Evolutionary conservation across 441 rosid genomes (phyloP).

Genomic region (Syzygium syzygioides): DNA sequence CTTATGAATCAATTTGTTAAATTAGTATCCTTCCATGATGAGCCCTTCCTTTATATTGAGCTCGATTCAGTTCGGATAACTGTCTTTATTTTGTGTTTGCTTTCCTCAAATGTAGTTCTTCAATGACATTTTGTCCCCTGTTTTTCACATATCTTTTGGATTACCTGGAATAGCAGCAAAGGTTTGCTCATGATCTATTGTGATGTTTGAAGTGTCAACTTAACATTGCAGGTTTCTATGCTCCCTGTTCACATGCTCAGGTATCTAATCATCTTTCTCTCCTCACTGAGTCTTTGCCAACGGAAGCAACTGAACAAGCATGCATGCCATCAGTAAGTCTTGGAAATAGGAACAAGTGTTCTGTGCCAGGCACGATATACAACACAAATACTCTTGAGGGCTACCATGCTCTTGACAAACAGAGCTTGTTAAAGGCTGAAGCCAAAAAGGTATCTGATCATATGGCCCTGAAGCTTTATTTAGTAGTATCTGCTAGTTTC

Average conservation of each 20-base stretch:
- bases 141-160: neutral
- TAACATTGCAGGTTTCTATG: conserved; percentile 63
- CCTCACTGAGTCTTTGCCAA: conserved; percentile 60
- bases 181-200: neutral
- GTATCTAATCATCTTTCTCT: conserved; percentile 70
- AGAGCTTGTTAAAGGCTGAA: conserved; percentile 58
- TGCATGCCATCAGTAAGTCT: conserved; percentile 12
- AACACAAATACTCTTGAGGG: conserved; percentile 82
- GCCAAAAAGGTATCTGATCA: conserved; percentile 49
- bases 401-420: conserved; percentile 56
- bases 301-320: conserved; percentile 29
- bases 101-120: neutral
- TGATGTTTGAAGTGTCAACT: neutral
- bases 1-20: neutral
- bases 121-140: neutral
- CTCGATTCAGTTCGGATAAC: neutral
- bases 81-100: neutral
- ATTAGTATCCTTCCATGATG: neutral
- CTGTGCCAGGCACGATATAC: conserved; percentile 74
- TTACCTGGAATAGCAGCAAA: neutral
- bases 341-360: conserved; percentile 75
- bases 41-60: neutral
- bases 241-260: conserved; percentile 85
- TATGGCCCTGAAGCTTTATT: neutral
- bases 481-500: neutral